phyloP scores from a whole-genome alignment of 2,329 filamentous ascomycete genomes.

The Harringtonia aguacate region DNA sequence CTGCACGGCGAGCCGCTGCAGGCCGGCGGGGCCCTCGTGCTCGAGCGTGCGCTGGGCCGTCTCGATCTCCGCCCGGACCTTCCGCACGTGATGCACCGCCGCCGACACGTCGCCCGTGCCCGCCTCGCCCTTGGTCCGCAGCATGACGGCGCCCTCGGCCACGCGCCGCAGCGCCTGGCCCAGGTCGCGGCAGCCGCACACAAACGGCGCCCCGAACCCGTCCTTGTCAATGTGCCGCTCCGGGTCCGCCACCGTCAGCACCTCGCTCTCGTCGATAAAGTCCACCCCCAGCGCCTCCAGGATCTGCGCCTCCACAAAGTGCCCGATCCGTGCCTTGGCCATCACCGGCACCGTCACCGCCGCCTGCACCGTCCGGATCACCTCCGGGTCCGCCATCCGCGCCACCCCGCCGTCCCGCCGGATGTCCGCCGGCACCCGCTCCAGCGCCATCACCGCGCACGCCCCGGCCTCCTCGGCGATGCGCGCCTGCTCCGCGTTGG shows the following conservation, averaged over 20 bases:
- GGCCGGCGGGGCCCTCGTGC: conserved; percentile 37
- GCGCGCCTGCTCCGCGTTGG: conserved; percentile 84
- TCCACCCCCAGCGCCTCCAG: conserved; percentile 90
- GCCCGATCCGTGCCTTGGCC: conserved; percentile 96
- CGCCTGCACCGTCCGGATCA: conserved; percentile 93
- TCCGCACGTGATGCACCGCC: conserved; percentile 92
- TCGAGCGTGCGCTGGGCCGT: conserved; percentile 65
- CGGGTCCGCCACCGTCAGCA: conserved; percentile 88
- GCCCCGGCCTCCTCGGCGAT: conserved; percentile 97
- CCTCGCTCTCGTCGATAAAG: conserved; percentile 98
- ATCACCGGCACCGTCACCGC: conserved; percentile 97
- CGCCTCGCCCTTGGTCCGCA: conserved; percentile 96
- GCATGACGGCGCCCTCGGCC: conserved; percentile 93
- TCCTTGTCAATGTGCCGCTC: conserved; percentile 86
- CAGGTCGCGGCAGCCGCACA: conserved; percentile 90
- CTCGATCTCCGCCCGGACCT: conserved; percentile 73
- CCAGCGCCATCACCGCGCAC: conserved; percentile 94
- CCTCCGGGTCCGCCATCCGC: conserved; percentile 88
- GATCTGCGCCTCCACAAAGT: conserved; percentile 98
- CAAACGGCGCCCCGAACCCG: conserved; percentile 75
- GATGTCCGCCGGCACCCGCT: conserved; percentile 95
- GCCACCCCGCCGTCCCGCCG: conserved; percentile 84
- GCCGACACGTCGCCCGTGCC: conserved; percentile 96
- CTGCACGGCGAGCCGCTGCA: conserved; percentile 68
- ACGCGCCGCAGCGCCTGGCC: conserved; percentile 88